Conservation (phyloP, 179 eudicot species). For the Drosera spatulata region DNA sequence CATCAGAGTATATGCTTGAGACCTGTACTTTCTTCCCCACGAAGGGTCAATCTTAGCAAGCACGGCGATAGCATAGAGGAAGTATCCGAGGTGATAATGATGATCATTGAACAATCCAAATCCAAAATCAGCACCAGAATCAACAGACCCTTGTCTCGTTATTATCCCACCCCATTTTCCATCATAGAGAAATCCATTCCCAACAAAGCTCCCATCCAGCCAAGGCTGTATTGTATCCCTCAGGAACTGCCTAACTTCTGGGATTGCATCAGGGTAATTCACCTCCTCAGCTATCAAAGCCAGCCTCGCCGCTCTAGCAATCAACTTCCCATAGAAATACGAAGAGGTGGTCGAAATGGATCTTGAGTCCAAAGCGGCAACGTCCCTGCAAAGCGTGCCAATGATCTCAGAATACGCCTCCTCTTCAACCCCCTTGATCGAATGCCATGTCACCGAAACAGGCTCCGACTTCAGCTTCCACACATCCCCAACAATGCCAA, state of each 20-base stretch:
- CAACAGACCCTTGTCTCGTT: conserved; percentile 55
- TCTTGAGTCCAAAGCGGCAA: conserved; percentile 29
- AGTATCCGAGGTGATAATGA: conserved; percentile 74
- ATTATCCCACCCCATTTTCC: conserved; percentile 76
- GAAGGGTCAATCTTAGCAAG: conserved; percentile 79
- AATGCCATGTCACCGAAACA: conserved; percentile 73
- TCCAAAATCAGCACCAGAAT: conserved; percentile 75
- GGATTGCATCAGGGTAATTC: conserved; percentile 44
- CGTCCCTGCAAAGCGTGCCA: conserved; percentile 51
- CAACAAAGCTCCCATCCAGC: conserved; percentile 61
- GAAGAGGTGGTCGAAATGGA: conserved; percentile 57
- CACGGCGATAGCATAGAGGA: conserved; percentile 68
- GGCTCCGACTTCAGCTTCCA: conserved; percentile 64
- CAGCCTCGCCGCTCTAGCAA: conserved; percentile 83
- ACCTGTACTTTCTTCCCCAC: conserved; percentile 70
- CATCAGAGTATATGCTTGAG: conserved; percentile 77
- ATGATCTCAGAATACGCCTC: conserved; percentile 45
- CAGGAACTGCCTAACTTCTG: conserved; percentile 41
- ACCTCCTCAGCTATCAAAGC: conserved; percentile 91
- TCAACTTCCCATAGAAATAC: conserved; percentile 64
- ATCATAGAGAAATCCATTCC: conserved; percentile 72
- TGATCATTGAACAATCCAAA: conserved; percentile 88
- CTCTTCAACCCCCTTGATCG: conserved; percentile 44
- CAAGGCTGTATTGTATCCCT: conserved; percentile 73
- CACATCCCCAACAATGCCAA: conserved; percentile 85